Percentiles rank a stretch among this genome's conserved stretches.
phyloP scores from a whole-genome alignment of 805 yeast genomes.

The Nakazawaea laoshanensis region DNA sequence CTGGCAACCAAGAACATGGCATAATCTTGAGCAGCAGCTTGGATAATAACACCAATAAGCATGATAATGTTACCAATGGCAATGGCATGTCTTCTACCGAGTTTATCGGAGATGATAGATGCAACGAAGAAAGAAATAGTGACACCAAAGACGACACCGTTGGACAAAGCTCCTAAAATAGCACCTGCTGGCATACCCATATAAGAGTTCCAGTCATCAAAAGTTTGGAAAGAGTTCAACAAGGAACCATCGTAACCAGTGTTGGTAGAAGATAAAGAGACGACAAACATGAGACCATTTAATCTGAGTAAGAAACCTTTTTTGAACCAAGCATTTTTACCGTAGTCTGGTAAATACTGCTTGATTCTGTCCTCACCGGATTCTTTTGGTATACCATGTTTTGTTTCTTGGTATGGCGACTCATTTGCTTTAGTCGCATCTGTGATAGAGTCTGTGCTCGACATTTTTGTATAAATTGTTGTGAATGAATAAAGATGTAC shows the following conservation, averaged over 20 bases:
- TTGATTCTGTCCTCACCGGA: slow-evolving; percentile 13
- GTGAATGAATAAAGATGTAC: not conserved
- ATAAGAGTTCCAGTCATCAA: slow-evolving; percentile 25
- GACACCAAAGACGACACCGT: slow-evolving; percentile 29
- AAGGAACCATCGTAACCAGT: slow-evolving; percentile 34
- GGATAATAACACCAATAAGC: slow-evolving; percentile 47
- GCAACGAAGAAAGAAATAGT: slow-evolving; percentile 19
- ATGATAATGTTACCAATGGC: slow-evolving; percentile 43
- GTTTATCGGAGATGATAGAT: slow-evolving; percentile 23
- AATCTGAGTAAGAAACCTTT: slow-evolving; percentile 21
- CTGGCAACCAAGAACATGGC: slow-evolving; percentile 33
- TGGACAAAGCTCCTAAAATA: slow-evolving; percentile 25
- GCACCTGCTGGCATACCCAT: slow-evolving; percentile 25
- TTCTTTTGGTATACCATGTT: too few relatives aligned
- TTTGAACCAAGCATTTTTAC: slow-evolving; percentile 5
- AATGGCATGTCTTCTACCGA: slow-evolving; percentile 40
- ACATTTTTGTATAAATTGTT: slow-evolving; percentile 1
- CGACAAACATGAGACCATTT: slow-evolving; percentile 28
- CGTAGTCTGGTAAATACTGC: slow-evolving; percentile 9
- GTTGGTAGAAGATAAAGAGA: slow-evolving; percentile 36
- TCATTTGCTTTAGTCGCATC: slow-evolving; percentile 23
- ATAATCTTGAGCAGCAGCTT: slow-evolving; percentile 28
- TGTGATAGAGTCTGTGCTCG: slow-evolving; percentile 4
- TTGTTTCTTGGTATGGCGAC: too few relatives aligned
- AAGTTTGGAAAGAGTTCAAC: slow-evolving; percentile 37